Conservation (phyloP, 2,329 filamentous ascomycete species). For the Hypomyces perniciosus region DNA sequence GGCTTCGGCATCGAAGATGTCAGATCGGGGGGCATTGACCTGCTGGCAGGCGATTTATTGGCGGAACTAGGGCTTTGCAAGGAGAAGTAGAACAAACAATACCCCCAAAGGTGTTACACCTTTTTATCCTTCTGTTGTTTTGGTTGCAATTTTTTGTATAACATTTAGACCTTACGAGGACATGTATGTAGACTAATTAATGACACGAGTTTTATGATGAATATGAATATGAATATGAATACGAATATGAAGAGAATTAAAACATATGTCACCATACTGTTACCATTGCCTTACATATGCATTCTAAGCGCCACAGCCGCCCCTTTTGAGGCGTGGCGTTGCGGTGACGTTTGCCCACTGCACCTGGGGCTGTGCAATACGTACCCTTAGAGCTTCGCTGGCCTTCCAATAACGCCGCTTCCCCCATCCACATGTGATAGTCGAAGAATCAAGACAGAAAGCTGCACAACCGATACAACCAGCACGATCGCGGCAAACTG, state of each 20-base stretch:
- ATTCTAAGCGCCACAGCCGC: neutral
- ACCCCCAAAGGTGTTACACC: neutral
- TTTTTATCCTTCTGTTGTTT: neutral
- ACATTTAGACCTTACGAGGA: neutral
- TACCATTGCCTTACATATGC: no score
- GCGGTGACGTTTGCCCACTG: conserved; percentile 7
- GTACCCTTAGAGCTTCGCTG: conserved; percentile 10
- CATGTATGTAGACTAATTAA: no score
- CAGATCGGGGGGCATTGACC: conserved; percentile 43
- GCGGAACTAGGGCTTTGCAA: conserved; percentile 25
- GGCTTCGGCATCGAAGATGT: conserved; percentile 52
- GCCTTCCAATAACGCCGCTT: conserved; percentile 4
- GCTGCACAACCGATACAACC: conserved; percentile 1
- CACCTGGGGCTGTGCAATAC: conserved; percentile 9
- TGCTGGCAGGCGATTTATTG: conserved; percentile 44
- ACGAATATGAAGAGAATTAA: no score
- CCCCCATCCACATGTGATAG: conserved; percentile 11
- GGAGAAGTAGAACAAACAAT: conserved; percentile 2
- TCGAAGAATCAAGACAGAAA: neutral
- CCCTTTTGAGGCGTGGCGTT: conserved; percentile 8
- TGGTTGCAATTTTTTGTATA: neutral
- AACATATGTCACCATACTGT: no score
- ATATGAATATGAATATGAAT: no score
- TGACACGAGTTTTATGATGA: no score
- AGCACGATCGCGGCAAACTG: neutral